phyloP scores from a whole-genome alignment of 139 green algal species.

The Chlamydomonas eustigma region DNA sequence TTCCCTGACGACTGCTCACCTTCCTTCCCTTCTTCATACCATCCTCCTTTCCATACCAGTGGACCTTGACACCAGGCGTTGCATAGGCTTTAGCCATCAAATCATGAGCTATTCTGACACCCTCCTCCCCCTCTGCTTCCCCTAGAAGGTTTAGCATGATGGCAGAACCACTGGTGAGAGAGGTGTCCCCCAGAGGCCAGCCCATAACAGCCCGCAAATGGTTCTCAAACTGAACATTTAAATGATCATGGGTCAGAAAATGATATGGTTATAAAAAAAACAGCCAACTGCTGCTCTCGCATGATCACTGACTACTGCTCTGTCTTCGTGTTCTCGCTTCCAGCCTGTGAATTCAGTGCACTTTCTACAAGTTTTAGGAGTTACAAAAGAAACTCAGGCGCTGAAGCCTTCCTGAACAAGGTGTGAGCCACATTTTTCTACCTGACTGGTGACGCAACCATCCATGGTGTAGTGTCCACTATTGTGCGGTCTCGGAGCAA shows the following conservation, averaged over 20 bases:
- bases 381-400: too few relatives aligned
- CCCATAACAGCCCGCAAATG: constrained; percentile 91
- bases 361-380: too few relatives aligned
- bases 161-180: constrained; percentile 48
- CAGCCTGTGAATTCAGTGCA: too few relatives aligned
- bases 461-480: constrained; percentile 97
- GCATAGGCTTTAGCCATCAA: constrained; percentile 68
- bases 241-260: too few relatives aligned
- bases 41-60: constrained; percentile 93
- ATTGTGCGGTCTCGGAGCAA: constrained; percentile 96
- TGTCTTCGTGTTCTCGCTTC: too few relatives aligned
- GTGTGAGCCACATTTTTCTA: too few relatives aligned
- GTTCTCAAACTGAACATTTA: constrained; percentile 81
- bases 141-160: constrained; percentile 81
- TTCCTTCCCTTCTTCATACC: constrained; percentile 5
- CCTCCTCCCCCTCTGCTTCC: constrained; percentile 64
- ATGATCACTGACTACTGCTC: too few relatives aligned
- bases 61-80: constrained; percentile 65
- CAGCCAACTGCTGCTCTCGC: too few relatives aligned
- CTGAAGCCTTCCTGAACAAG: too few relatives aligned
- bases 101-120: constrained; percentile 56
- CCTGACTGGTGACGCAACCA: constrained; percentile 71
- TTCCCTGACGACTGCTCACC: background rate
- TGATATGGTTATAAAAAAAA: too few relatives aligned
- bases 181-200: constrained; percentile 88